Conservation (phyloP, 2,329 filamentous ascomycete genomes). For the Zymoseptoria brevis region DNA sequence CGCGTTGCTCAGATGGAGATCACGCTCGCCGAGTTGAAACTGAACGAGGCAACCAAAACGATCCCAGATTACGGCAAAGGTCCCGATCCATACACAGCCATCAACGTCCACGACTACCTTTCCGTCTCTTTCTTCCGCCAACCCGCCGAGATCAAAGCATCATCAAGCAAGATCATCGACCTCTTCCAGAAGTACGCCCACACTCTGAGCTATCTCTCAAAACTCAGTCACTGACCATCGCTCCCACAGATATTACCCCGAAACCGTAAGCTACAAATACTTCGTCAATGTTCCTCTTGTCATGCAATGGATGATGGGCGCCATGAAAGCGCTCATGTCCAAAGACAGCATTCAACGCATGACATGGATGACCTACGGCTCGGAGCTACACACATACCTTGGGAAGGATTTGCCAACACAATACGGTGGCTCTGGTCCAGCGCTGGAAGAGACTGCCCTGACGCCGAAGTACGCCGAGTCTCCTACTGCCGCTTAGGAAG, state of each 20-base stretch:
- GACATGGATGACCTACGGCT: conserved; percentile 50
- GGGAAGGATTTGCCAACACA: conserved; percentile 59
- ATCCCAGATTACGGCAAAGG: conserved; percentile 61
- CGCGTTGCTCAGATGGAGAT: conserved; percentile 86
- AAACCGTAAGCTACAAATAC: conserved; percentile 84
- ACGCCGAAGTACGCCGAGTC: conserved; percentile 32
- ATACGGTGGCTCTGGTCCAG: conserved; percentile 67
- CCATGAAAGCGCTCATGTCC: conserved; percentile 40
- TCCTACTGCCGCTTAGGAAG: background rate
- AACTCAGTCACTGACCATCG: conserved; percentile 64
- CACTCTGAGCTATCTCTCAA: conserved; percentile 35
- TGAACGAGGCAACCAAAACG: conserved; percentile 58
- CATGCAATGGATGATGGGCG: conserved; percentile 67
- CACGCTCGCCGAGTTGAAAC: conserved; percentile 64
- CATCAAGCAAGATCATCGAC: conserved; percentile 72
- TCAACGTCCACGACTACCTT: conserved; percentile 90
- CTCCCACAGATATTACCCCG: conserved; percentile 73
- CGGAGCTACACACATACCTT: conserved; percentile 58
- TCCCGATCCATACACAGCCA: conserved; percentile 77
- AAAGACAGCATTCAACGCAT: conserved; percentile 45
- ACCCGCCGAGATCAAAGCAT: conserved; percentile 66
- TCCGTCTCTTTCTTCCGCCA: conserved; percentile 79
- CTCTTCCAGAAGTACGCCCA: conserved; percentile 74
- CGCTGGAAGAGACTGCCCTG: conserved; percentile 39
- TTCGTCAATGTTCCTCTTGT: conserved; percentile 88